Conservation (phyloP, 495 filamentous ascomycete species). For the Penicillium ochrochloron region DNA sequence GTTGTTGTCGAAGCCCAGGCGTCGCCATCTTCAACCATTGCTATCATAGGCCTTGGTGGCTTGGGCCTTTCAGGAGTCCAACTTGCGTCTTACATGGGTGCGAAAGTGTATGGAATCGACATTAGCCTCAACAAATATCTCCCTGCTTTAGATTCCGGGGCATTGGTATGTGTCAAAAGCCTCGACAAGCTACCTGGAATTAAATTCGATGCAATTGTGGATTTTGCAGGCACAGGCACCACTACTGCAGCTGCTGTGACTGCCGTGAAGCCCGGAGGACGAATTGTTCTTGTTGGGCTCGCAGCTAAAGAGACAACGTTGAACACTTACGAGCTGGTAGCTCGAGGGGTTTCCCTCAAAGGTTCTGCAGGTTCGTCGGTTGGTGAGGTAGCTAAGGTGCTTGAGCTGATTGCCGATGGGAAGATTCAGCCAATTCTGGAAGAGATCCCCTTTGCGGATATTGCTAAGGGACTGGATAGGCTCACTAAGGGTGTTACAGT, state of each 20-base stretch:
- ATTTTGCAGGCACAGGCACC: not conserved
- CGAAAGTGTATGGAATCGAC: not conserved
- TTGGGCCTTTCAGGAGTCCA: not conserved
- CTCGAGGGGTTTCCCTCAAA: not conserved
- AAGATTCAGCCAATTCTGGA: not conserved
- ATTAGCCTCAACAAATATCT: not conserved
- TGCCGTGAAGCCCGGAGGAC: not conserved
- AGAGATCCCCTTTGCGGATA: not conserved
- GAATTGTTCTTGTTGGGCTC: not conserved
- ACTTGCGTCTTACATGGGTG: not conserved
- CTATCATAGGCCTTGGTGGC: constrained; percentile 1
- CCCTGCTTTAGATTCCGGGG: not conserved
- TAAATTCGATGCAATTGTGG: not conserved
- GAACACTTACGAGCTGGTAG: not conserved
- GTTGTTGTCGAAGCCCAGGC: not conserved
- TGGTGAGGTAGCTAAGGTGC: not conserved
- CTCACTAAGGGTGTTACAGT: not conserved
- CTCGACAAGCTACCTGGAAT: not conserved
- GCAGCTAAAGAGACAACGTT: not conserved
- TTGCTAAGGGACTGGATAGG: constrained; percentile 1
- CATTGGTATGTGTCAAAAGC: not conserved
- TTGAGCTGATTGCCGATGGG: not conserved
- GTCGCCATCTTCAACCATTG: not conserved
- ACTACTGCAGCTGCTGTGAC: not conserved
- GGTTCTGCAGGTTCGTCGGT: not conserved